Conservation (phyloP, 805 yeast genomes). For the Starmerella sirachaensis region DNA sequence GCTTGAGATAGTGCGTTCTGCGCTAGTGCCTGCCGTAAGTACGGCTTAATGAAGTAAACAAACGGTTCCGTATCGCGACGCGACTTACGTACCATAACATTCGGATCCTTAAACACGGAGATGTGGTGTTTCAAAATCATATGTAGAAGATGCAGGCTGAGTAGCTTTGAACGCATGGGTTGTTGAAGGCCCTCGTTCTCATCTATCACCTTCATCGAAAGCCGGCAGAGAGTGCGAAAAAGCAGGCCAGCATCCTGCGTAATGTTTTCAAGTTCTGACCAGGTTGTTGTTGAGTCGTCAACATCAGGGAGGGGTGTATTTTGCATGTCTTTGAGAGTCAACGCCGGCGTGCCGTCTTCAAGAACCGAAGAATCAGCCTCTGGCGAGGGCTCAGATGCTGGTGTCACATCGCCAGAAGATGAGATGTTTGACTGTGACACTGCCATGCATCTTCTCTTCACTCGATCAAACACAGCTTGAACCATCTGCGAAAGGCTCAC, state of each 20-base stretch:
- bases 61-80: conserved; percentile 35
- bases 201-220: conserved; percentile 76
- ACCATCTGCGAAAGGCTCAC: conserved; percentile 89
- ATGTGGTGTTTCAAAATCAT: conserved; percentile 76
- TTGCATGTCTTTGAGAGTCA: conserved; percentile 22
- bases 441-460: conserved; percentile 26
- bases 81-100: conserved; percentile 22
- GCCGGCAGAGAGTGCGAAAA: conserved; percentile 88
- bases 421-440: neutral
- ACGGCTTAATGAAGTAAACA: conserved; percentile 71
- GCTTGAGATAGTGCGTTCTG: conserved; percentile 87
- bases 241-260: conserved; percentile 87
- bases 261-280: conserved; percentile 51
- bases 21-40: conserved; percentile 67
- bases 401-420: neutral
- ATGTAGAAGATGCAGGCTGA: conserved; percentile 79
- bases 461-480: conserved; percentile 69
- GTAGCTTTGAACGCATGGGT: conserved; percentile 77
- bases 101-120: conserved; percentile 51
- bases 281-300: conserved; percentile 31
- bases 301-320: conserved; percentile 19
- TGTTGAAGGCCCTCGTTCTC: conserved; percentile 64
- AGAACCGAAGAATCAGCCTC: neutral
- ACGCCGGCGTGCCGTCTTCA: conserved; percentile 5
- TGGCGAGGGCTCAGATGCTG: neutral